Evolutionary conservation across 176 grass and related monocot species (phyloP).

Genomic region (Eleusine indica): DNA sequence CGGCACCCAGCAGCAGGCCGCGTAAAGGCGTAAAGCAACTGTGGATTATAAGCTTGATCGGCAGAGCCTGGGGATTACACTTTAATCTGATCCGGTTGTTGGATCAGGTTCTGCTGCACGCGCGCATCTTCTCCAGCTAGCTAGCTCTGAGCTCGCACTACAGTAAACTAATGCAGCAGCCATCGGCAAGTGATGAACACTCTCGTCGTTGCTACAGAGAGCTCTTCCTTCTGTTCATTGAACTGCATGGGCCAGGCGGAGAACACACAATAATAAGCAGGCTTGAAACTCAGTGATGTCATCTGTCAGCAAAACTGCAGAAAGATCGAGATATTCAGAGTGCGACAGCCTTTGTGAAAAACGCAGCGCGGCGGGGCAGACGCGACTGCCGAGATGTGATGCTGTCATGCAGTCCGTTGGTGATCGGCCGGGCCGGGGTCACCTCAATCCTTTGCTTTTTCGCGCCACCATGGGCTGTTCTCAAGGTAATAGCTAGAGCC

Average conservation of each 20-base stretch:
- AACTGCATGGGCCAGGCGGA: not conserved
- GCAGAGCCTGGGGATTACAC: not conserved
- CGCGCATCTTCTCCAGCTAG: not conserved
- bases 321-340: not conserved
- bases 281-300: not conserved
- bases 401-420: not conserved
- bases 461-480: conserved; percentile 33
- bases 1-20: not conserved
- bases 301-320: not conserved
- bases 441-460: conserved; percentile 22
- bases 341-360: not conserved
- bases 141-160: too few species aligned
- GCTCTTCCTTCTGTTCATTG: not conserved
- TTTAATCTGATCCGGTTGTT: not conserved
- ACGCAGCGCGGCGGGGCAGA: not conserved
- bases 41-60: not conserved
- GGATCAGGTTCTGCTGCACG: not conserved
- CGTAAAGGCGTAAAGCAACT: conserved; percentile 35
- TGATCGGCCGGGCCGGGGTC: conserved; percentile 24
- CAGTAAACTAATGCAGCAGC: too few species aligned
- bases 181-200: too few species aligned
- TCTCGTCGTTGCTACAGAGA: too few species aligned
- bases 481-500: not conserved
- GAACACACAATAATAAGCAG: not conserved
- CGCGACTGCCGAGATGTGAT: not conserved